Base-by-base conservation (phyloP, 768 basidiomycete species). In the Macrocybe gigantea region DNA sequence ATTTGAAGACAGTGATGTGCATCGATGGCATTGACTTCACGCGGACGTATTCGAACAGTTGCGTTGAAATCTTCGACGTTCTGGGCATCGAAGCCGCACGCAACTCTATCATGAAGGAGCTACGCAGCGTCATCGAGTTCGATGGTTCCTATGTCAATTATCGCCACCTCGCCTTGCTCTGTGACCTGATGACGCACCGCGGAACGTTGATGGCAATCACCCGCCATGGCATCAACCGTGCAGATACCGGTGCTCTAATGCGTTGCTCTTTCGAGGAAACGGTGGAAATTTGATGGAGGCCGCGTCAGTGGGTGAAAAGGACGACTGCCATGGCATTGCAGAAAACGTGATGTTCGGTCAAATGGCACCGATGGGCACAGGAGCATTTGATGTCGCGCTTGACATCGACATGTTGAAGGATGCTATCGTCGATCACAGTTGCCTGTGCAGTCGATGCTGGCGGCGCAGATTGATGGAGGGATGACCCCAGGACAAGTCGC, bases 121-220 rank as follows among this genome's bases (percentile, higher is more conserved):
- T 99, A 40, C 86, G 95, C 53, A 79, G 83, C 48, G 96, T 98
- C 63, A 96, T 99, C 68, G 94, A 97, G 68, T 97, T 98, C 72
- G 95, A 97, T 61, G 95, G 95, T 75, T 97, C 95, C 12, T 96
- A 97, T 59, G 96, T 99, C 75, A 98, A 99, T 69, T 98, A 94
- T 67, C 83, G 96, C 47, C 96, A 99, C 67, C 77, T 98, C 42
- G 90, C 93, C 1, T 74, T 99, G n/a, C 80, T 99, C 29, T 94
- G 93, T 67, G 95, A 99, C 65, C 73, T 98, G 47, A 99, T 99
- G 96, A 98, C 94, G 8, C 91, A 95, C 60, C 88, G 92, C 38
- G 96, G 96, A 29, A 63, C 78, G 2, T 77, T 99, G 42, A 98
- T 97, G 94, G 91, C 94, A 4, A 99, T 99, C 68, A 99, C 96